A percentile compares a stretch with the other conserved stretches of the same genome.
These are phyloP conservation scores for Penicillium sp. DNA, from an alignment of 2,329 filamentous ascomycete species.

Conservation along the genomic window DNA sequence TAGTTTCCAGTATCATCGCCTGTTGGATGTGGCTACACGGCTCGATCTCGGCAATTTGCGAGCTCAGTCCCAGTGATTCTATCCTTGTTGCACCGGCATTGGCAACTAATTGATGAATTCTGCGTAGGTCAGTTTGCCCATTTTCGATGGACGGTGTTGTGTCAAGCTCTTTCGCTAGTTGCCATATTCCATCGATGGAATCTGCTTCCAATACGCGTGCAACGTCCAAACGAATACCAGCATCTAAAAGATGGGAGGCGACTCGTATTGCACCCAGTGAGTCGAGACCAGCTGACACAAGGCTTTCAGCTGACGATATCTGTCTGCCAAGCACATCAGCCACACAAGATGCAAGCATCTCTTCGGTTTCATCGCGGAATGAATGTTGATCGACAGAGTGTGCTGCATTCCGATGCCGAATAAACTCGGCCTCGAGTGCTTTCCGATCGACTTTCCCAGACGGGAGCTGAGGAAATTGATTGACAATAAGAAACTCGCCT, in stretches of 20 bases:
- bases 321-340: constrained; percentile 42
- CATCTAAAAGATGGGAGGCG: constrained; percentile 60
- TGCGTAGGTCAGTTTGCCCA: constrained; percentile 10
- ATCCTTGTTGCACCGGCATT: constrained; percentile 43
- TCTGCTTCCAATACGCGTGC: constrained; percentile 60
- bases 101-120: constrained; percentile 21
- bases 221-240: constrained; percentile 57
- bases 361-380: constrained; percentile 27
- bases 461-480: constrained; percentile 68
- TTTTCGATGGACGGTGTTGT: constrained; percentile 21
- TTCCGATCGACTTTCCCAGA: constrained; percentile 82
- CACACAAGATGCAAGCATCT: constrained; percentile 44
- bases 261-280: constrained; percentile 63
- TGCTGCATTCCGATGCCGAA: constrained; percentile 21
- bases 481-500: constrained; percentile 63
- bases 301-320: constrained; percentile 40
- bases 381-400: constrained; percentile 8
- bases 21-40: constrained; percentile 71
- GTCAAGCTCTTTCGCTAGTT: constrained; percentile 27
- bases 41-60: constrained; percentile 41
- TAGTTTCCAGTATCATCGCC: constrained; percentile 77
- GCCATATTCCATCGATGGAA: constrained; percentile 43
- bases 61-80: constrained; percentile 29
- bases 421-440: constrained; percentile 57
- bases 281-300: constrained; percentile 61